Percentiles rank a stretch among this genome's conserved stretches.
Evolutionary conservation across 1,284 basidiomycete species (phyloP).

Genomic region (Ceratobasidium sp.): DNA sequence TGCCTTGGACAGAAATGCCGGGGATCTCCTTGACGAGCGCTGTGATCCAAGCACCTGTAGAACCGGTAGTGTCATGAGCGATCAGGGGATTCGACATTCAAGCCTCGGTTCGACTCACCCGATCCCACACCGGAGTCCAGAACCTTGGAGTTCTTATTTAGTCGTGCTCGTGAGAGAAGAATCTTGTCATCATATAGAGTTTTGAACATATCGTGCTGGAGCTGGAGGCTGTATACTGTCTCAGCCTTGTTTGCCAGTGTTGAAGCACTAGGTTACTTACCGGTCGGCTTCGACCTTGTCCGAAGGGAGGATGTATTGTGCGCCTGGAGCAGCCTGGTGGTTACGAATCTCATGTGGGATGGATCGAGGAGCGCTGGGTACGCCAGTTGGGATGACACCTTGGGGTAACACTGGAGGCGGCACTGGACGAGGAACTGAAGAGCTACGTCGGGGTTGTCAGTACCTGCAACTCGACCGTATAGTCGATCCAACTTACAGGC

Average conservation of each 20-base stretch:
- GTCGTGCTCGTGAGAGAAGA: constrained; percentile 20
- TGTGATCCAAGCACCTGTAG: constrained; percentile 19
- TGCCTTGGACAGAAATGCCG: constrained; percentile 40
- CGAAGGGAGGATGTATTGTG: constrained; percentile 24
- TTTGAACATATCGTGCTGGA: constrained; percentile 34
- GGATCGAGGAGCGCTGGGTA: not conserved
- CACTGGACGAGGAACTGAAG: not conserved
- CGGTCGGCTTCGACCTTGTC: constrained; percentile 22
- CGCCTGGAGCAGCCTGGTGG: constrained; percentile 24
- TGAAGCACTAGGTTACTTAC: not conserved
- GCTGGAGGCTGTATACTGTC: constrained; percentile 14
- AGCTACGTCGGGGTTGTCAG: constrained; percentile 1
- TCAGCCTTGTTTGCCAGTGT: not conserved
- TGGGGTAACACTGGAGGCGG: not conserved
- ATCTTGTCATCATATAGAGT: constrained; percentile 34
- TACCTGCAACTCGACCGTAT: not conserved
- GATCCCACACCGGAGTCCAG: constrained; percentile 33
- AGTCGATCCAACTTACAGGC: not conserved
- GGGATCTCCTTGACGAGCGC: constrained; percentile 29
- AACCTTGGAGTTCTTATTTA: constrained; percentile 32
- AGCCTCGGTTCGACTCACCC: not conserved
- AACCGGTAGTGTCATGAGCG: not conserved
- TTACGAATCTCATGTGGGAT: constrained; percentile 30
- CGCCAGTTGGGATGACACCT: not conserved
- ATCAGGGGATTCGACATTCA: constrained; percentile 5